A percentile compares a stretch with the other conserved stretches of the same genome.
Conservation (phyloP, 2,329 filamentous ascomycete genomes). For the Colletotrichum chrysophilum region DNA sequence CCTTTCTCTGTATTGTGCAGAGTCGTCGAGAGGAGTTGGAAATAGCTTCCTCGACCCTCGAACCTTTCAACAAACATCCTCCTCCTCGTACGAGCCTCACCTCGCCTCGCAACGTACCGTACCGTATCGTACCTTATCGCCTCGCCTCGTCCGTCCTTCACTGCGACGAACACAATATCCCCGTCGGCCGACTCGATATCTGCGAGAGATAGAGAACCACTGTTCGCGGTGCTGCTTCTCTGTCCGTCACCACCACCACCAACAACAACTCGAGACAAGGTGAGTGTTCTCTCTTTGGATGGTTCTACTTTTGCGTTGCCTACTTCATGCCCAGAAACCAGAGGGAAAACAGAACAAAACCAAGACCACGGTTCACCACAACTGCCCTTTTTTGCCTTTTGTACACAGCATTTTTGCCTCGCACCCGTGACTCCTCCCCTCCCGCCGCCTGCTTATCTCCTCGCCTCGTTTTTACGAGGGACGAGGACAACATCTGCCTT, state of each 20-base stretch:
- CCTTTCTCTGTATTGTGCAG: slow-evolving; percentile 21
- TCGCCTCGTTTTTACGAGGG: background rate
- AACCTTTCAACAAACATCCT: background rate
- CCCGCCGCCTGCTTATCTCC: background rate
- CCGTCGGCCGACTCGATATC: background rate
- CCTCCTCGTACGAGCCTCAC: background rate
- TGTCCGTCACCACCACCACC: background rate
- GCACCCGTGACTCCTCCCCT: slow-evolving; percentile 7
- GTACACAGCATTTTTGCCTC: slow-evolving; percentile 4
- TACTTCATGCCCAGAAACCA: background rate
- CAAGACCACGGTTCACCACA: background rate
- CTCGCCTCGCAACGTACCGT: background rate
- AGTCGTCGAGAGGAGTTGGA: slow-evolving; percentile 21
- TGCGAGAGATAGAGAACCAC: slow-evolving; percentile 2
- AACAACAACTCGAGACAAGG: background rate
- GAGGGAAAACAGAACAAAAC: background rate
- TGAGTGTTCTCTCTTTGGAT: slow-evolving; percentile 11
- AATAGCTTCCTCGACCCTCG: slow-evolving; percentile 21
- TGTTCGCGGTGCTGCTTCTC: slow-evolving; percentile 2
- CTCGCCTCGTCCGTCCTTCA: background rate
- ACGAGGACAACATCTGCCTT: background rate
- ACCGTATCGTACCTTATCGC: background rate
- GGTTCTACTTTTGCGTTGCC: background rate
- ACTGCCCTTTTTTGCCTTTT: slow-evolving; percentile 1
- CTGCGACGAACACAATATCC: background rate